Percentiles rank a stretch among this genome's conserved stretches.
These are phyloP conservation scores for Nepenthes mirabilis DNA, from an alignment of 148 eudicot species.

Conservation along the genomic window DNA sequence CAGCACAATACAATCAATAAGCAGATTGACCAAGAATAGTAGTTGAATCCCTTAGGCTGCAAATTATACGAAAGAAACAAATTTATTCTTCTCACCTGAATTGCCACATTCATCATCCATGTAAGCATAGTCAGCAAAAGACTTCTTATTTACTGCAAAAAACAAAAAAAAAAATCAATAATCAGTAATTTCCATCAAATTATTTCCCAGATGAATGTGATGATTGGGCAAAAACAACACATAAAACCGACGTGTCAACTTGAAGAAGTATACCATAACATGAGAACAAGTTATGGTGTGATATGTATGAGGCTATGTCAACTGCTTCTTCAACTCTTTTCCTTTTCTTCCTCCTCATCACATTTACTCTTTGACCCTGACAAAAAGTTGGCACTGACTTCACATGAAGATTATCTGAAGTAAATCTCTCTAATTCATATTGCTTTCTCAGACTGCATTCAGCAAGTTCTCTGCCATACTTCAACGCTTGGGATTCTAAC, in stretches of 20 bases:
- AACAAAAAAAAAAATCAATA: too few relatives aligned
- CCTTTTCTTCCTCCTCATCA: slow-evolving; percentile 57
- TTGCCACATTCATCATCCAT: slow-evolving; percentile 22
- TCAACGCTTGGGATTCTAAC: slow-evolving; percentile 26
- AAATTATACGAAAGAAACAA: not conserved
- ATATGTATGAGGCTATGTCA: slow-evolving; percentile 33
- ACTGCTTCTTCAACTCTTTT: slow-evolving; percentile 43
- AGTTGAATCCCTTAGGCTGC: not conserved
- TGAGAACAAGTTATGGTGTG: slow-evolving; percentile 52
- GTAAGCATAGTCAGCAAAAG: slow-evolving; percentile 20
- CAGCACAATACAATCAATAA: too few relatives aligned
- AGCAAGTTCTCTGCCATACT: slow-evolving; percentile 41
- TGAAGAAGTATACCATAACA: slow-evolving; percentile 25
- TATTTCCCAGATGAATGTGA: not conserved
- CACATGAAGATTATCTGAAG: slow-evolving; percentile 21
- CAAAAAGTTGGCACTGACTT: slow-evolving; percentile 34
- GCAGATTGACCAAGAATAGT: not conserved
- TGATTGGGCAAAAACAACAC: not conserved
- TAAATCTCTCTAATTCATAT: slow-evolving; percentile 14
- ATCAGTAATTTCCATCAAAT: too few relatives aligned
- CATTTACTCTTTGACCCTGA: slow-evolving; percentile 15
- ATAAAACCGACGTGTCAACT: not conserved
- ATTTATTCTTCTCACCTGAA: slow-evolving; percentile 28
- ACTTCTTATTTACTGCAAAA: slow-evolving; percentile 37
- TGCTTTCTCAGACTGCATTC: slow-evolving; percentile 27